Evolutionary conservation across 2,329 filamentous ascomycete genomes (phyloP).

Genomic region (Aspergillus arachidicola): DNA sequence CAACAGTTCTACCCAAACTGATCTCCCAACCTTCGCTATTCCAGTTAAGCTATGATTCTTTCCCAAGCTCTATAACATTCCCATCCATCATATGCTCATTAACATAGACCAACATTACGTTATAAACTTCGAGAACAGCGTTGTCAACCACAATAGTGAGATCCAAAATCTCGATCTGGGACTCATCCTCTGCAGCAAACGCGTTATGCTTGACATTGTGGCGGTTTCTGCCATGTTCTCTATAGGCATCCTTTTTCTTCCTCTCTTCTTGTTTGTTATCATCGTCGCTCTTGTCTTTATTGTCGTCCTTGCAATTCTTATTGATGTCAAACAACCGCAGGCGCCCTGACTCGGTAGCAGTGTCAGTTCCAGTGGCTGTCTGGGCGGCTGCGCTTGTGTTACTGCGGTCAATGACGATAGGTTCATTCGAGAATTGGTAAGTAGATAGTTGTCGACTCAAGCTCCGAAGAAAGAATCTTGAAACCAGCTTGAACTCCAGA

Average conservation of each 20-base stretch:
- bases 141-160: conserved; percentile 25
- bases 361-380: conserved; percentile 15
- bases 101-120: not conserved
- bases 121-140: conserved; percentile 15
- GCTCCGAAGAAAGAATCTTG: conserved; percentile 18
- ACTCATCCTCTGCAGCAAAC: not conserved
- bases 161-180: conserved; percentile 19
- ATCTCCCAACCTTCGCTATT: too few relatives aligned
- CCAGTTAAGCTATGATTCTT: too few relatives aligned
- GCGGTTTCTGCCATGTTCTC: not conserved
- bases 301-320: not conserved
- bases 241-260: too few relatives aligned
- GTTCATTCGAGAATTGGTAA: conserved; percentile 27
- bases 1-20: too few relatives aligned
- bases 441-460: conserved; percentile 20
- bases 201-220: not conserved
- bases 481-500: conserved; percentile 16
- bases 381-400: conserved; percentile 20
- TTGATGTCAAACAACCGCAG: conserved; percentile 21
- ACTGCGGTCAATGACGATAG: conserved; percentile 21
- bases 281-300: not conserved
- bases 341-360: conserved; percentile 13
- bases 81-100: not conserved
- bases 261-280: too few relatives aligned
- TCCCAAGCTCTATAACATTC: not conserved